Conservation (phyloP, 2,329 filamentous ascomycete species). For the Anthostomella pinea region DNA sequence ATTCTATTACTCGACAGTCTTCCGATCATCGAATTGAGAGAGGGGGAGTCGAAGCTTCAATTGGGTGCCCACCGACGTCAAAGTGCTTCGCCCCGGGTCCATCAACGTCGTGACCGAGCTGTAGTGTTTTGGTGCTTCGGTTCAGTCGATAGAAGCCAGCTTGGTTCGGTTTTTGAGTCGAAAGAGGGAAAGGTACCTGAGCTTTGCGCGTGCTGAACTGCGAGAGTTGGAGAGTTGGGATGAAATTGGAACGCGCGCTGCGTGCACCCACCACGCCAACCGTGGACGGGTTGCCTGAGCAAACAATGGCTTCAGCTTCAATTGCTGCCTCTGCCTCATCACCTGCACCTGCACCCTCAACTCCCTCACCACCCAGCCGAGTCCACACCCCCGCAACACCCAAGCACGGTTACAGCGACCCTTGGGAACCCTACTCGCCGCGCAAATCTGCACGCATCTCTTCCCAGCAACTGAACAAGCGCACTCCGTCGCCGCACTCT, state of each 20-base stretch:
- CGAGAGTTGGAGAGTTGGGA: too few species aligned
- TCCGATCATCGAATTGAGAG: too few species aligned
- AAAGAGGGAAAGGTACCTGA: too few species aligned
- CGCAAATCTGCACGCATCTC: constrained; percentile 67
- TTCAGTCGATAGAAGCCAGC: constrained; percentile 2
- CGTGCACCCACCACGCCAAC: not conserved
- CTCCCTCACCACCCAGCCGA: constrained; percentile 58
- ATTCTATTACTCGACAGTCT: too few species aligned
- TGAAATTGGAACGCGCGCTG: too few species aligned
- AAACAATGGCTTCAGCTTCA: constrained; percentile 35
- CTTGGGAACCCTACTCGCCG: constrained; percentile 70
- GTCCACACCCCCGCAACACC: constrained; percentile 68
- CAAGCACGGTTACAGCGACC: constrained; percentile 63
- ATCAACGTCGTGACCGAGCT: constrained; percentile 1
- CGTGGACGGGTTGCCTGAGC: constrained; percentile 2
- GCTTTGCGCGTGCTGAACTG: too few species aligned
- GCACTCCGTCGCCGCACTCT: constrained; percentile 53
- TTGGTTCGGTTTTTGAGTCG: constrained; percentile 3
- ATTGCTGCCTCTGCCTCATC: too few species aligned
- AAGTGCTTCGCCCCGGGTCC: constrained; percentile 11
- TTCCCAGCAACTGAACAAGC: constrained; percentile 50
- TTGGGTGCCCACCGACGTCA: constrained; percentile 9
- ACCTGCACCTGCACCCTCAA: constrained; percentile 39
- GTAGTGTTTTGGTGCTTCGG: not conserved
- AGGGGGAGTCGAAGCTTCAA: too few species aligned